phyloP scores from a whole-genome alignment of 805 yeast species.

The Metschnikowia proteae region DNA sequence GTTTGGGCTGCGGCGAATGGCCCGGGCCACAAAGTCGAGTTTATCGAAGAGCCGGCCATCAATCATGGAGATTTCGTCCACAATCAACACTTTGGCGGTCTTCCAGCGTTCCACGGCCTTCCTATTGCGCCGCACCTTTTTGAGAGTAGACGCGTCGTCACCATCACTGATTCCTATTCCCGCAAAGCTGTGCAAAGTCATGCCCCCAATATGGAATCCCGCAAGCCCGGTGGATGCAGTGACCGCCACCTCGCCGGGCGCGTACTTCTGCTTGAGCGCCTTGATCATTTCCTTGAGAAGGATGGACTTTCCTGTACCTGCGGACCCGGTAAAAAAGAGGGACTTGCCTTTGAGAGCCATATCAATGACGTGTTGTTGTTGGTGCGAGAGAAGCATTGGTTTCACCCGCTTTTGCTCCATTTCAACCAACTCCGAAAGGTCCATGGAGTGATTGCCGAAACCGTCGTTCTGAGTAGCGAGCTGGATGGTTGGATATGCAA shows the following conservation, averaged over 20 bases:
- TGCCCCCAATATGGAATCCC: constrained; percentile 90
- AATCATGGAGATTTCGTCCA: constrained; percentile 95
- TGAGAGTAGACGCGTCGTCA: constrained; percentile 41
- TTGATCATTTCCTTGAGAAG: constrained; percentile 61
- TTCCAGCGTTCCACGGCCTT: constrained; percentile 57
- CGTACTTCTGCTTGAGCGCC: constrained; percentile 30
- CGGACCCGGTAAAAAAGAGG: constrained; percentile 77
- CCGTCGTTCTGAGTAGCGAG: constrained; percentile 22
- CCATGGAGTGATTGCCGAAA: background rate
- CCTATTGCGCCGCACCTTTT: constrained; percentile 46
- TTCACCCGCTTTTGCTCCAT: constrained; percentile 27
- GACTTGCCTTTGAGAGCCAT: constrained; percentile 53
- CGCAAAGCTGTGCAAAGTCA: constrained; percentile 78
- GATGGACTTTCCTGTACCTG: constrained; percentile 85
- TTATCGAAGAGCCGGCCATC: constrained; percentile 76
- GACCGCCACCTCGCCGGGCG: constrained; percentile 58
- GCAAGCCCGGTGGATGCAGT: constrained; percentile 98
- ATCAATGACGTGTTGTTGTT: constrained; percentile 63
- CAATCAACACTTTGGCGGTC: constrained; percentile 62
- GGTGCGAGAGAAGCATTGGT: constrained; percentile 42
- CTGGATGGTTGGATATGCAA: constrained; percentile 24
- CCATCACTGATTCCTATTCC: constrained; percentile 80
- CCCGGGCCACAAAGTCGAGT: constrained; percentile 64
- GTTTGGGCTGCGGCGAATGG: constrained; percentile 43
- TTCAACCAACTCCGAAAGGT: background rate